Evolutionary conservation across 1,139 yeast genomes (phyloP), one percentile per base, ranked within the genome.

Genomic region (Debaryomycetaceae sp.): DNA sequence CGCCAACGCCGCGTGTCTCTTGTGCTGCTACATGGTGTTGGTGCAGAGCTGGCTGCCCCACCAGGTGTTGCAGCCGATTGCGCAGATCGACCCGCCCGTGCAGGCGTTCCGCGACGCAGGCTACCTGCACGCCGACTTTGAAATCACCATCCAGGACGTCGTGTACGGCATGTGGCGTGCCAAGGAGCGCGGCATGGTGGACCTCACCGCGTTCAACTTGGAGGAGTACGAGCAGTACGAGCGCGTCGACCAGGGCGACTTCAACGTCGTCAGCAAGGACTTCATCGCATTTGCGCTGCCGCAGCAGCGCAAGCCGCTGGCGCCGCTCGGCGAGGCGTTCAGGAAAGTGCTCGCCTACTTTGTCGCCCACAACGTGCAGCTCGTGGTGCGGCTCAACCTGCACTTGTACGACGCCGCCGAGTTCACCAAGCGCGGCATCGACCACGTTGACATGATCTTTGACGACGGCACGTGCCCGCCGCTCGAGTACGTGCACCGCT

Each of bases 401-500:
- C 96, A 85, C 47, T 67, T 91, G 34, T 91, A 91, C 59, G 93
- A 89, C 49, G 79, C 83, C 34, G 64, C 64, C 23, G 95, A 89
- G 51, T 91, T 91, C 53, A 84, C 83, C 41, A 78, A 78, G 42
- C 67, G 86, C 36, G 89, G 84, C 6, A 85, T 91, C 43, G 81
- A 83, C 48, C 98, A 91, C 53, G 66, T 89, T 23, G 98, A 91
- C 54, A 82, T 91, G 84, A 84, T 91, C 28, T 91, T 91, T 55
- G 98, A 91, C 48, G 98, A 91, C 56, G 98, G 98, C 18, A 89
- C 98, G 2, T 91, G 97, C 51, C 98, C 98, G 9, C 84, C 95
- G 9, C 71, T 91, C 74, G 93, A 88, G 13, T 84, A 80, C 48
- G 98, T 91, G 8, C 85, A 84, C 44, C 83, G 84, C 46, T 91